Percentiles rank a stretch among this genome's conserved stretches.
These are phyloP conservation scores for Daldinia sp. DNA, from an alignment of 2,329 filamentous ascomycete genomes.

Conservation along the genomic window DNA sequence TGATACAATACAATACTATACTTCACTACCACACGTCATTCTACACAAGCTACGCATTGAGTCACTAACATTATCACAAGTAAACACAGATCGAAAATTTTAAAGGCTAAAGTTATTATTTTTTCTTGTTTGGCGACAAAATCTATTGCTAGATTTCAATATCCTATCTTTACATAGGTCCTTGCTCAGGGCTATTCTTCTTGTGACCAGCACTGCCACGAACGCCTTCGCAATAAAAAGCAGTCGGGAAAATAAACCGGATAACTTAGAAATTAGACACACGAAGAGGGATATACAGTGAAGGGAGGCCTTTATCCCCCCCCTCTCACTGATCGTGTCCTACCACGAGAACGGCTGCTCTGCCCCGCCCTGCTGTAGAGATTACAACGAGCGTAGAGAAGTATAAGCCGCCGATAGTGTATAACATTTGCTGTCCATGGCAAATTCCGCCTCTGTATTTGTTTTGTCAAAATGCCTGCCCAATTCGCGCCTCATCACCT, in stretches of 20 bases:
- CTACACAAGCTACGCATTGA: background rate
- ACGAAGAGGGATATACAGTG: slow-evolving; percentile 50
- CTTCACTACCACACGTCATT: background rate
- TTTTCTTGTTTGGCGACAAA: slow-evolving; percentile 38
- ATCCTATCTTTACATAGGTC: slow-evolving; percentile 49
- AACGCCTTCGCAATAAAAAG: slow-evolving; percentile 45
- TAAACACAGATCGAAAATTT: background rate
- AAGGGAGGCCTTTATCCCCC: slow-evolving; percentile 22
- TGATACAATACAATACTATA: background rate
- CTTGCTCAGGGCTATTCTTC: slow-evolving; percentile 43
- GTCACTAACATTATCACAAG: background rate
- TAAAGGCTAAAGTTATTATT: background rate
- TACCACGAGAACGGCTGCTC: slow-evolving; percentile 53
- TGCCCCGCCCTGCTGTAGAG: slow-evolving; percentile 54
- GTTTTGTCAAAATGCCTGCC: slow-evolving; percentile 46
- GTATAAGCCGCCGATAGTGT: slow-evolving; percentile 51
- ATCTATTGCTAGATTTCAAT: slow-evolving; percentile 40
- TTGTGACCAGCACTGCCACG: slow-evolving; percentile 50
- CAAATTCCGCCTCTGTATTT: slow-evolving; percentile 47
- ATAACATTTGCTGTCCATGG: slow-evolving; percentile 44
- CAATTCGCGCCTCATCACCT: slow-evolving; percentile 48
- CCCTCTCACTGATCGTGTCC: slow-evolving; percentile 41
- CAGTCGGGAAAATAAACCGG: slow-evolving; percentile 51
- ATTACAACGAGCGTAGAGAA: slow-evolving; percentile 68
- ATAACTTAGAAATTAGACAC: slow-evolving; percentile 53